Conservation (phyloP, 805 yeast species). For the Saturnispora quitensis region DNA sequence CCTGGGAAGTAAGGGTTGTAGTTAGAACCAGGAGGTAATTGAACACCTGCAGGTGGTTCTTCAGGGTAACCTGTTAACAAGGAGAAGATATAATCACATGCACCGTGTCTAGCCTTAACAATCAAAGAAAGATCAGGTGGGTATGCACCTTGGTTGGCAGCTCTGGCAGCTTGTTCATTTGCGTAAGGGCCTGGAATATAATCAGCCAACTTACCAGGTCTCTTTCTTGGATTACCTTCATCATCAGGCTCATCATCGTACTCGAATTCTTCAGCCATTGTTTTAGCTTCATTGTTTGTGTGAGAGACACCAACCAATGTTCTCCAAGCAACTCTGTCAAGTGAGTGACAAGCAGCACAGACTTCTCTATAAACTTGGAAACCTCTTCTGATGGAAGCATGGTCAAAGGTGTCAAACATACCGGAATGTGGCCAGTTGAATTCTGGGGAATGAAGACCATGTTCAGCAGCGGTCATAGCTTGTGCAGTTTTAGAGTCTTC, state of each 20-base stretch:
- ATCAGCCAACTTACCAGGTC: constrained; percentile 97
- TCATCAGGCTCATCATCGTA: constrained; percentile 95
- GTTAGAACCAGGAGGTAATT: constrained; percentile 86
- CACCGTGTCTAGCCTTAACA: constrained; percentile 99
- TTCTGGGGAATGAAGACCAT: constrained; percentile 93
- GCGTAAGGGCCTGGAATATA: constrained; percentile 91
- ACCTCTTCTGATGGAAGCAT: constrained; percentile 95
- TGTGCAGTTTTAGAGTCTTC: constrained; percentile 79
- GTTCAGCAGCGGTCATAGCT: constrained; percentile 98
- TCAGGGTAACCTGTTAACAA: constrained; percentile 98
- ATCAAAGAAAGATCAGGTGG: constrained; percentile 97
- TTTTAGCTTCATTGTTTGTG: constrained; percentile 81
- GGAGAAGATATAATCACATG: constrained; percentile 88
- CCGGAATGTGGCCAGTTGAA: constrained; percentile 93
- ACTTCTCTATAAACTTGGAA: constrained; percentile 98
- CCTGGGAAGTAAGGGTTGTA: constrained; percentile 99
- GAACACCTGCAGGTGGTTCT: constrained; percentile 96
- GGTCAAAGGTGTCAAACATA: constrained; percentile 85
- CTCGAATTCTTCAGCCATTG: constrained; percentile 91
- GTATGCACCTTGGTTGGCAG: constrained; percentile 97
- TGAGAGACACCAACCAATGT: constrained; percentile 95
- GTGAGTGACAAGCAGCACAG: constrained; percentile 97
- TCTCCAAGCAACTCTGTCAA: constrained; percentile 98
- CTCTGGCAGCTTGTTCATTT: constrained; percentile 98
- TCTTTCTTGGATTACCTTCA: constrained; percentile 95